These are phyloP conservation scores for Candida manassasensis DNA, from an alignment of 805 yeast species.

Conservation along the genomic window DNA sequence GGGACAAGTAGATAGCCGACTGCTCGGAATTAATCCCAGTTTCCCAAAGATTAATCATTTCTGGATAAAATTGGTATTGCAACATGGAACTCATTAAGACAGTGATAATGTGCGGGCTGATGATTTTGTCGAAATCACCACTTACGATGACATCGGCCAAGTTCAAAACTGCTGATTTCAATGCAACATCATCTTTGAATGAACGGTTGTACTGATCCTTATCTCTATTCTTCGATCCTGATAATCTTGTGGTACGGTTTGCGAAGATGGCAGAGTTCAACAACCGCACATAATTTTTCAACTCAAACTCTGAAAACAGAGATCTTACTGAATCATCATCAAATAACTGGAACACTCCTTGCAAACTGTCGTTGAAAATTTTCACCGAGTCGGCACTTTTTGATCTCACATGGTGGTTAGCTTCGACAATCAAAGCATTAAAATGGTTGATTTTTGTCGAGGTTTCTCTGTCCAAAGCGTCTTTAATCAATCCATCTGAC, in stretches of 20 bases:
- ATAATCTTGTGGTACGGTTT: conserved; percentile 29
- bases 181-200: conserved; percentile 24
- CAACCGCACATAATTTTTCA: conserved; percentile 17
- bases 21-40: conserved; percentile 44
- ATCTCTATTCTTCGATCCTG: conserved; percentile 33
- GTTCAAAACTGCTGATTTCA: conserved; percentile 29
- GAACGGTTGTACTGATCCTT: conserved; percentile 28
- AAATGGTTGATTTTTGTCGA: conserved; percentile 21
- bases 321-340: conserved; percentile 18
- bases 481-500: conserved; percentile 20
- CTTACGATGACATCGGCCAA: conserved; percentile 24
- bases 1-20: conserved; percentile 49
- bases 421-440: conserved; percentile 23
- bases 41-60: conserved; percentile 70
- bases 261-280: conserved; percentile 23
- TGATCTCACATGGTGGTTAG: conserved; percentile 14
- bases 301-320: conserved; percentile 16
- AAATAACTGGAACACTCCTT: conserved; percentile 15
- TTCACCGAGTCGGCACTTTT: conserved; percentile 13
- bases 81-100: conserved; percentile 29
- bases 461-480: conserved; percentile 16
- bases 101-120: conserved; percentile 20
- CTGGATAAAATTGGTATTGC: conserved; percentile 56
- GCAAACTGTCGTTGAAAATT: conserved; percentile 15
- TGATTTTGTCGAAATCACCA: conserved; percentile 25